phyloP scores from a whole-genome alignment of 441 rosid species.

The Pelargonium australe region DNA sequence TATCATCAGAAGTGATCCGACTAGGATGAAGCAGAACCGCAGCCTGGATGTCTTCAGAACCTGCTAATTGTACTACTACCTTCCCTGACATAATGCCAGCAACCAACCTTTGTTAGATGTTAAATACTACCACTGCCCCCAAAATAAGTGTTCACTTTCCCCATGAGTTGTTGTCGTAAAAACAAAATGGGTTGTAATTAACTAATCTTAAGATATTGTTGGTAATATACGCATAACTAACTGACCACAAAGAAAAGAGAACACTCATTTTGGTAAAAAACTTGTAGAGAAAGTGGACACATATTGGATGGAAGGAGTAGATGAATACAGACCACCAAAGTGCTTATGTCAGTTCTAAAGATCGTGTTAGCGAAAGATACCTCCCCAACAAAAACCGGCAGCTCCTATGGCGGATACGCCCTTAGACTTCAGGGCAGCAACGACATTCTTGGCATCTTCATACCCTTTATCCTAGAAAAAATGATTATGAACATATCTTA shows the following conservation, averaged over 20 bases:
- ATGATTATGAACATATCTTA: no score
- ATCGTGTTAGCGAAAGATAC: constrained; percentile 16
- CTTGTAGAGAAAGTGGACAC: no score
- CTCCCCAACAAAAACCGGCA: constrained; percentile 64
- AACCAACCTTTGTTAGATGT: not conserved
- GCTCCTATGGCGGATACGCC: constrained; percentile 47
- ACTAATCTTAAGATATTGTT: not conserved
- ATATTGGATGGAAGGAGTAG: no score
- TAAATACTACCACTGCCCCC: not conserved
- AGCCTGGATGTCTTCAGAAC: constrained; percentile 20
- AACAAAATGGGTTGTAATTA: not conserved
- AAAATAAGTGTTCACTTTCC: not conserved
- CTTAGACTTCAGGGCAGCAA: constrained; percentile 41
- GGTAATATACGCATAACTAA: not conserved
- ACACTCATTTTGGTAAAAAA: not conserved
- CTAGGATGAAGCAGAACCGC: constrained; percentile 32
- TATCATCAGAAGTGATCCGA: constrained; percentile 23
- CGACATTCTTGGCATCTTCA: constrained; percentile 41
- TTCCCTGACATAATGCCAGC: constrained; percentile 20
- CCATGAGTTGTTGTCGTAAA: no score
- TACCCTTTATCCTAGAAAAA: constrained; percentile 39
- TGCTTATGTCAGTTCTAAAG: not conserved
- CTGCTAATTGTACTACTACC: constrained; percentile 24
- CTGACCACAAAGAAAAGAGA: not conserved
- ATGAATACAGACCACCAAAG: no score